phyloP scores from a whole-genome alignment of 148 eudicot species.

The Amaranthus cruentus region DNA sequence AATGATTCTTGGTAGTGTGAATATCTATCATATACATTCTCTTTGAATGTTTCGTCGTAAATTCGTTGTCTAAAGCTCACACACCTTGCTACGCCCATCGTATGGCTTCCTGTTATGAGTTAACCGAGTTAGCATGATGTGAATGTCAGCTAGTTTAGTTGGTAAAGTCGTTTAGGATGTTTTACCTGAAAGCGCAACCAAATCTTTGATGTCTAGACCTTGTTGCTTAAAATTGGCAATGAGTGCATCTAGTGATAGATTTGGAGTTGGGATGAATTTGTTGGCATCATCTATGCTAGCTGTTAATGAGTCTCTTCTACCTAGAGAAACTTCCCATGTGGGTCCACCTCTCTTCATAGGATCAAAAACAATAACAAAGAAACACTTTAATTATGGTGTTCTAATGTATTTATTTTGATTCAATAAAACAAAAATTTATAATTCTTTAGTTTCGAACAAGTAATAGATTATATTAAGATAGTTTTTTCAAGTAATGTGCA shows the following conservation, averaged over 20 bases:
- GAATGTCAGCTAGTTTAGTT: not conserved
- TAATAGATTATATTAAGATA: too few relatives aligned
- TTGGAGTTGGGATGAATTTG: constrained; percentile 61
- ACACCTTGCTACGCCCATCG: constrained; percentile 67
- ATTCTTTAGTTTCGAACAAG: too few relatives aligned
- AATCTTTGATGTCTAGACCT: constrained; percentile 56
- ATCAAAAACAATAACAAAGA: not conserved
- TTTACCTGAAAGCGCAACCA: constrained; percentile 76
- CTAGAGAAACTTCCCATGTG: constrained; percentile 56
- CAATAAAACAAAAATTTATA: too few relatives aligned
- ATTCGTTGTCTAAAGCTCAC: constrained; percentile 55
- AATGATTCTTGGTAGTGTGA: constrained; percentile 28
- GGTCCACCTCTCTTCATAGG: constrained; percentile 70
- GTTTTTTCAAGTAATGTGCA: too few relatives aligned
- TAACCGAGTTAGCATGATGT: not conserved
- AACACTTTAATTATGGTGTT: not conserved
- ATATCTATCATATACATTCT: constrained; percentile 29
- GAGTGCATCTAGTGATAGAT: constrained; percentile 47
- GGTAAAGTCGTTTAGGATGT: not conserved
- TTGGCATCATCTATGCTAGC: constrained; percentile 67
- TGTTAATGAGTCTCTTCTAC: constrained; percentile 60
- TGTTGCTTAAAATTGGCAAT: constrained; percentile 52
- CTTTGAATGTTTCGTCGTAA: constrained; percentile 34
- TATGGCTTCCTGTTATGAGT: constrained; percentile 49
- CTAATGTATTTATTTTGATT: not conserved